Evolutionary conservation across 495 filamentous ascomycete genomes (phyloP).

Genomic region (Massariosphaeria phaeospora): DNA sequence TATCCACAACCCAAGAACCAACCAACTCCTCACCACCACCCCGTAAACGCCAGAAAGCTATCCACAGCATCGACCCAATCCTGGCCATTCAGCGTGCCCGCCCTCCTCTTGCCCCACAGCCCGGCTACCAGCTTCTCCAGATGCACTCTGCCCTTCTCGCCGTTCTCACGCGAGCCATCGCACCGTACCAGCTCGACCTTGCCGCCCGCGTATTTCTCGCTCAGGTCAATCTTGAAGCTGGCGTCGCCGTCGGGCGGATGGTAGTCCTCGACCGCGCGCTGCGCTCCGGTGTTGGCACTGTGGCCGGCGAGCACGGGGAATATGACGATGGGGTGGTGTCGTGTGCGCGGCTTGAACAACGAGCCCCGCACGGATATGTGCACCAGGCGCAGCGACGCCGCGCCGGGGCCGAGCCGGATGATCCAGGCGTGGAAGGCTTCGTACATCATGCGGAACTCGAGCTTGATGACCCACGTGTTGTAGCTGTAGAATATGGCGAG

Average conservation of each 20-base stretch:
- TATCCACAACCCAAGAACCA: too few relatives aligned
- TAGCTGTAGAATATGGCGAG: constrained; percentile 34
- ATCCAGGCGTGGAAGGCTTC: constrained; percentile 32
- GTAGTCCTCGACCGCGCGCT: constrained; percentile 11
- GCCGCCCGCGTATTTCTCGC: constrained; percentile 28
- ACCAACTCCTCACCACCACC: constrained; percentile 29
- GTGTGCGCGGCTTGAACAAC: constrained; percentile 22
- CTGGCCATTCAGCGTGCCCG: constrained; percentile 21
- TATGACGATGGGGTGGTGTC: neutral
- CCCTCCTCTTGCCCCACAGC: constrained; percentile 29
- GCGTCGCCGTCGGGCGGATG: constrained; percentile 29
- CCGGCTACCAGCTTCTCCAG: constrained; percentile 10
- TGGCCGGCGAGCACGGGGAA: neutral
- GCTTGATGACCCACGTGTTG: constrained; percentile 34
- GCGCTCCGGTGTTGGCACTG: neutral
- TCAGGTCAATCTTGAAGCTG: constrained; percentile 29
- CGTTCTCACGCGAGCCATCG: constrained; percentile 21
- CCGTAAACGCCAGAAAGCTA: constrained; percentile 17
- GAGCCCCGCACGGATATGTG: constrained; percentile 19
- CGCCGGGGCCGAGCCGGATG: constrained; percentile 14
- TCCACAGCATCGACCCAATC: constrained; percentile 31
- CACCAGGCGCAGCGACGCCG: constrained; percentile 15
- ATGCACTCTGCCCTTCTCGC: constrained; percentile 9
- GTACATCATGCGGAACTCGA: constrained; percentile 33
- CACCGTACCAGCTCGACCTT: constrained; percentile 23